Conservation (phyloP, 208 protist species). For the Herpetomonas samuelpessoai region DNA sequence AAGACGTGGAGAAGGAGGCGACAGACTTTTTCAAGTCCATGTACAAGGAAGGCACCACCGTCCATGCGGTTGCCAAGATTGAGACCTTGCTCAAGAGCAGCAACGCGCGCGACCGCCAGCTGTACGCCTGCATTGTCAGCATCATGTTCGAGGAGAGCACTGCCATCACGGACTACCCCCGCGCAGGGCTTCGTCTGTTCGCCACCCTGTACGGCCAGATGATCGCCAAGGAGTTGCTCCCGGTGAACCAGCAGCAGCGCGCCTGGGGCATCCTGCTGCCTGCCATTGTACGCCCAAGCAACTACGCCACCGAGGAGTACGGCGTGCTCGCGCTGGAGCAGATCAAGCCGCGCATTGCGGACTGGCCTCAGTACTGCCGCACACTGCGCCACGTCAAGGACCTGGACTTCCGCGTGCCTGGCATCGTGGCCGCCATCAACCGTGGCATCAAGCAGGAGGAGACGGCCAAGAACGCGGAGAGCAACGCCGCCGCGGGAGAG, state of each 20-base stretch:
- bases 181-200: conserved; percentile 81
- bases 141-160: conserved; percentile 86
- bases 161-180: conserved; percentile 71
- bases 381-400: conserved; percentile 80
- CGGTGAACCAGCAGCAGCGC: conserved; percentile 68
- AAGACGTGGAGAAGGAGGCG: conserved; percentile 82
- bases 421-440: conserved; percentile 87
- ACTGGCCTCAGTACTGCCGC: conserved; percentile 95
- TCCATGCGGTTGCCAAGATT: conserved; percentile 51
- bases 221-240: conserved; percentile 74
- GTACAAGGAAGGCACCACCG: conserved; percentile 63
- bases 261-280: conserved; percentile 89
- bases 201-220: conserved; percentile 82
- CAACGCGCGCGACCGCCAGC: conserved; percentile 66
- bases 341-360: conserved; percentile 92
- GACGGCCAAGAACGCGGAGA: conserved; percentile 18
- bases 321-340: conserved; percentile 94
- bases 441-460: conserved; percentile 80
- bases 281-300: conserved; percentile 85
- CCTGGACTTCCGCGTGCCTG: conserved; percentile 85
- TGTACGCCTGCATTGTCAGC: conserved; percentile 83
- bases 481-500: conserved; percentile 17
- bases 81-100: conserved; percentile 58
- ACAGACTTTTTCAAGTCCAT: conserved; percentile 84
- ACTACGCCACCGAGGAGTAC: conserved; percentile 95